These are phyloP conservation scores for Pseudogymnoascus sp. DNA, from an alignment of 2,329 filamentous ascomycete genomes.

Conservation along the genomic window DNA sequence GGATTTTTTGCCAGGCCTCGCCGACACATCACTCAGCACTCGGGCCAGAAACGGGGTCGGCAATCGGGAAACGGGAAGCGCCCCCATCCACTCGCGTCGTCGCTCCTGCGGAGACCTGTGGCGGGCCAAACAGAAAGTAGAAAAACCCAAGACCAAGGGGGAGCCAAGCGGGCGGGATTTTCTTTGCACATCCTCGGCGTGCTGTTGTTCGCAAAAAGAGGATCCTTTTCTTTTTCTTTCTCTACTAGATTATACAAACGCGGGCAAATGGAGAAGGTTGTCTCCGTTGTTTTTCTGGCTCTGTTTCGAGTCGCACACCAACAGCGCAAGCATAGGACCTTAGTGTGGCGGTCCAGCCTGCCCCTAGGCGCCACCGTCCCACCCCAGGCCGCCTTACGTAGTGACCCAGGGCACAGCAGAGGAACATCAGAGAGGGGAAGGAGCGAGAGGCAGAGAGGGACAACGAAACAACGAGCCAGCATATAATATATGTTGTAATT, in stretches of 20 bases:
- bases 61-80: conserved; percentile 1
- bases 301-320: conserved; percentile 4
- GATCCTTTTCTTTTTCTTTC: background rate
- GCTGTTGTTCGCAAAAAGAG: background rate
- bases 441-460: background rate
- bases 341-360: background rate
- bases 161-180: background rate
- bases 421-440: background rate
- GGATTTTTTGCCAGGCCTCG: background rate
- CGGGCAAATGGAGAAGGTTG: background rate
- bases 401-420: background rate
- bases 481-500: background rate
- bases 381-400: conserved; percentile 1
- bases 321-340: background rate
- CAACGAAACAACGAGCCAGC: background rate
- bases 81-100: conserved; percentile 4
- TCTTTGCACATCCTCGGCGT: background rate
- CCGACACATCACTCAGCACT: background rate
- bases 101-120: background rate
- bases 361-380: conserved; percentile 1
- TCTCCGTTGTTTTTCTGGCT: background rate
- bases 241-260: background rate
- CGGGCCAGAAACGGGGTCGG: conserved; percentile 4
- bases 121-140: background rate
- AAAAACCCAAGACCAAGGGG: background rate